Evolutionary conservation across 495 filamentous ascomycete species (phyloP), one percentile per base, ranked within the genome.

Genomic region (Aspergillus asperescens): DNA sequence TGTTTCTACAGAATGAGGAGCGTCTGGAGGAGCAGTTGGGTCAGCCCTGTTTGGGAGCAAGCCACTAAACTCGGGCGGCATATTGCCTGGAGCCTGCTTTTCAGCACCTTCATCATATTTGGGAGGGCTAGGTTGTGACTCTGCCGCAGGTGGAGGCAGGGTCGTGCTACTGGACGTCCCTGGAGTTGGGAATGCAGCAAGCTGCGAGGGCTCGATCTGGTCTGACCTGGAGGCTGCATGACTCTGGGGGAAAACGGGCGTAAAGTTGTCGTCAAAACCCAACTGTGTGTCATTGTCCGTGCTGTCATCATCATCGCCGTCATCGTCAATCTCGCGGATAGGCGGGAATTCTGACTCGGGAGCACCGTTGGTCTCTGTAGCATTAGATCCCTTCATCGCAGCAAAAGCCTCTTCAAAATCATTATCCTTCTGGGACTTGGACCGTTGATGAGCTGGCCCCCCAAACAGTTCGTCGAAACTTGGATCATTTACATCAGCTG

Each of bases 181-280:
- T 24, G 73, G 63, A 7, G 58, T 28, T 20, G 72, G 72, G 60
- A 76, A 76, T 27, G 72, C 68, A 34, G 66, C 65, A 28, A 73
- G 52, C 45, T 75, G 72, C 42, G 70, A 56, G 13, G 66, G 61
- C 34, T 74, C 72, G 25, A 75, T 68, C 6, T 65, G 63, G 10
- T 56, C 59, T 12, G 48, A 19, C n/a, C 55, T 53, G 5, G 55
- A 27, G 13, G 20, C 45, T 32, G 46, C 45, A 43, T 72, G 62
- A 7, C 60, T 65, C 18, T 80, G 77, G 16, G 89, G 85, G 20
- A 83, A 87, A 15, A 77, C 77, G 39, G 88, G 81, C 3, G 87
- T 84, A 60, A 97, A 96, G 60, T 96, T 84, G 63, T 98, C 92
- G 50, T 91, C 91, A 62, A 97, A 98, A 0, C 91, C 87, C 57